Conservation (phyloP, 148 eudicot species). For the Arbutus unedo region DNA sequence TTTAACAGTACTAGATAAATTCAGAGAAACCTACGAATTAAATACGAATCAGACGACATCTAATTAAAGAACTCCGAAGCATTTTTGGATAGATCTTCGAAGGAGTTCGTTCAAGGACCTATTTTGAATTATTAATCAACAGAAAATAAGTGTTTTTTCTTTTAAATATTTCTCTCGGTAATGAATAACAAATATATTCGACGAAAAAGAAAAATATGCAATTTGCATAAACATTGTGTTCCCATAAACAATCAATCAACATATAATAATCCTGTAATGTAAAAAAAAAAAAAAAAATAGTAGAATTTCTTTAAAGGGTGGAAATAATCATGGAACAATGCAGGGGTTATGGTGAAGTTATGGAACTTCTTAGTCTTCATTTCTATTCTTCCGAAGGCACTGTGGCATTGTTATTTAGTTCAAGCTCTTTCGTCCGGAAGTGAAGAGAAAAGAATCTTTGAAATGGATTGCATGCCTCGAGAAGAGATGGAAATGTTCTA, state of each 20-base stretch:
- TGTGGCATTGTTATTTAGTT: too few species aligned
- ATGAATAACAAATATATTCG: background rate
- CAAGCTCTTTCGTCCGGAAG: too few species aligned
- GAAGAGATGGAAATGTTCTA: background rate
- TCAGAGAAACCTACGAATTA: too few species aligned
- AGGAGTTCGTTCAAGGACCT: background rate
- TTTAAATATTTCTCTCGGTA: background rate
- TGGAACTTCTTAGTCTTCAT: background rate
- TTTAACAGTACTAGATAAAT: too few species aligned
- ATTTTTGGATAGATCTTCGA: background rate
- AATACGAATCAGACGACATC: too few species aligned
- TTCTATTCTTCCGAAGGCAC: background rate
- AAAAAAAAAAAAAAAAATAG: background rate
- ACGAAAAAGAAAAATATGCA: background rate
- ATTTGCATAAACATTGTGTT: background rate
- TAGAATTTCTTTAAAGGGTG: background rate
- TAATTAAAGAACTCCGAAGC: too few species aligned
- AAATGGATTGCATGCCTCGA: background rate
- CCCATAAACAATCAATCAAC: background rate
- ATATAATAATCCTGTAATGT: background rate
- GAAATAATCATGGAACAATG: background rate
- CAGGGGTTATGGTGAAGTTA: background rate
- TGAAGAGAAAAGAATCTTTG: too few species aligned
- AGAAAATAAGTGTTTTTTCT: background rate
- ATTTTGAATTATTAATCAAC: background rate